These are phyloP conservation scores for Penicillium waksmanii DNA, from an alignment of 495 filamentous ascomycete species.

Conservation along the genomic window DNA sequence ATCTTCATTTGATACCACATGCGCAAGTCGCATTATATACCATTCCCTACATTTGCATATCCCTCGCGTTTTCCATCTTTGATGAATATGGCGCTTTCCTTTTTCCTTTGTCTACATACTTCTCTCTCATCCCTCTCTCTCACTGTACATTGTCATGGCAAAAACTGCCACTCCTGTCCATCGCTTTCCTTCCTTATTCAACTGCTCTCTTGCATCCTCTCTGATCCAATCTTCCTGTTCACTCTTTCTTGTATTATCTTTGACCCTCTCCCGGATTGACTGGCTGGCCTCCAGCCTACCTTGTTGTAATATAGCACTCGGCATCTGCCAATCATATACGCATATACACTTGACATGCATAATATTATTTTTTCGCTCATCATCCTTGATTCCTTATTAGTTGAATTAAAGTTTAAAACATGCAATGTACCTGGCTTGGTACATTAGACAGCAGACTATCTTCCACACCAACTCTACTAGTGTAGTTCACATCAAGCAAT, in stretches of 20 bases:
- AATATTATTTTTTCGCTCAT: conserved; percentile 15
- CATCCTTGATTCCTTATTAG: background rate
- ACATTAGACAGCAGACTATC: background rate
- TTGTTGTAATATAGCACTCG: conserved; percentile 48
- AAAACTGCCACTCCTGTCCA: conserved; percentile 16
- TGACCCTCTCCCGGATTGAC: conserved; percentile 22
- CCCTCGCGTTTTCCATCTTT: conserved; percentile 25
- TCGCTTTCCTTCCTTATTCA: conserved; percentile 17
- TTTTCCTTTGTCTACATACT: conserved; percentile 38
- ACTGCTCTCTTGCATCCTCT: conserved; percentile 11
- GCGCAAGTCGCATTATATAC: conserved; percentile 42
- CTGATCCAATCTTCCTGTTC: conserved; percentile 12
- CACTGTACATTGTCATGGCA: conserved; percentile 32
- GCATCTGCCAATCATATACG: conserved; percentile 28
- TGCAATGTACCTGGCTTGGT: background rate
- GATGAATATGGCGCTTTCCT: conserved; percentile 23
- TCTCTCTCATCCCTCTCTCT: background rate
- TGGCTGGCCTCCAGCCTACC: conserved; percentile 34
- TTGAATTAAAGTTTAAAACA: background rate
- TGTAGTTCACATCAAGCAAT: background rate
- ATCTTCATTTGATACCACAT: conserved; percentile 37
- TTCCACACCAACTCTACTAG: too few species aligned
- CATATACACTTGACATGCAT: conserved; percentile 19
- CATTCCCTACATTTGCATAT: conserved; percentile 30
- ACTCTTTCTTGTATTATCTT: conserved; percentile 28